Base-by-base conservation (phyloP, 2,329 filamentous ascomycete species). In the Monosporascus sp. region DNA sequence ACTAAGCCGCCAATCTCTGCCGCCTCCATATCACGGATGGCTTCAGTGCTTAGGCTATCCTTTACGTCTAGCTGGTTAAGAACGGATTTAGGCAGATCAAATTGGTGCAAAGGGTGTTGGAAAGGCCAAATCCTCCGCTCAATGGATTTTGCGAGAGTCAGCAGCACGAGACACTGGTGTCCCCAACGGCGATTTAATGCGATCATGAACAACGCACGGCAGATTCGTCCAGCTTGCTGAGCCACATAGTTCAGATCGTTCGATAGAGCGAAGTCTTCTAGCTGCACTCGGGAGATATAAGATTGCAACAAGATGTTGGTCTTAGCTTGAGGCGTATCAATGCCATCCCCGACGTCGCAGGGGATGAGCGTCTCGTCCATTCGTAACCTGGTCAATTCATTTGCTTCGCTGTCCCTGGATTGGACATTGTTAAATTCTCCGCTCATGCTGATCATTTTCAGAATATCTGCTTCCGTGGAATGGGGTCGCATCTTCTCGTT, bases 341-440 rank as follows among this genome's bases (percentile, higher is more conserved):
- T 81, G 2, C 78, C 78, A n/a, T 85, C 88, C 51, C 85, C 87
- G 22, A 97, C 85, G 58, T 92, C 84, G 54, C 92, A 96, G 18
- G 87, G 85, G 14, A 89, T 81, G 17, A 81, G 77, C 37, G 4
- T 14, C 9, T 5, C 1, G 9, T 91, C 84, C 0, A 89, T 76
- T 58, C 83, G 84, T 50, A 99, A 78, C 22, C 82, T 79, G 18
- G 80, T 80, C n/a, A 99, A 77, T 68, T 99, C 95, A 63, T 92
- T 89, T 52, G 88, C 86, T 70, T 99, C 95, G 49, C 76, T 94
- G 52, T 99, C 94, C 56, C 95, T 80, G 5, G 89, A 91, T 66
- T 97, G 92, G 43, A 99, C 89, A 60, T 99, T 96, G 73, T 97
- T 91, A 62, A 99, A 99, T 69, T 99, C 94, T 59, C 92, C 91